Conservation (phyloP, 257 asterid species). For the Rauvolfia tetraphylla region DNA sequence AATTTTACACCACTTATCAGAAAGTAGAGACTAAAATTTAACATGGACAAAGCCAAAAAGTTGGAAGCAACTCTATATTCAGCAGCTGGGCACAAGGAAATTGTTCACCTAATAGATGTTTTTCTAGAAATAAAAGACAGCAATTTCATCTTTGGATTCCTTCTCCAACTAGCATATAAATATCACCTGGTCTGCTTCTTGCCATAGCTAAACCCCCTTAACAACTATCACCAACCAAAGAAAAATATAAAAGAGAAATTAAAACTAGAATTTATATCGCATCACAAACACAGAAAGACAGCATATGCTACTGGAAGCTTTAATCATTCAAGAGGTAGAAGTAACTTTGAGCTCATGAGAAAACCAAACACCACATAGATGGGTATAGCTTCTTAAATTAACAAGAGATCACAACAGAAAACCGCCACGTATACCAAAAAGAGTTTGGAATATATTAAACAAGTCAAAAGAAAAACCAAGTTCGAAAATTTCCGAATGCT, state of each 20-base stretch:
- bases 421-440: not conserved
- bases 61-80: not conserved
- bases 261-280: not conserved
- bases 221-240: not conserved
- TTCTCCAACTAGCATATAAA: not conserved
- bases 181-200: not conserved
- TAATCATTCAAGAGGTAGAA: not conserved
- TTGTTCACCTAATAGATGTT: not conserved
- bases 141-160: not conserved
- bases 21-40: not conserved
- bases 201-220: not conserved
- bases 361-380: not conserved
- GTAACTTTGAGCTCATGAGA: not conserved
- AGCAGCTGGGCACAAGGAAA: not conserved
- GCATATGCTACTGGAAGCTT: not conserved
- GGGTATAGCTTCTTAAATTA: not conserved
- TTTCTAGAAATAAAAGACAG: not conserved
- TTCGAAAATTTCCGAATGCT: not conserved
- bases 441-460: not conserved
- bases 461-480: not conserved
- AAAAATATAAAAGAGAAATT: not conserved
- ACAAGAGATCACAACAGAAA: not conserved
- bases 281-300: not conserved
- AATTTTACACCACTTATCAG: not conserved
- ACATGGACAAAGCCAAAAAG: not conserved